phyloP scores from a whole-genome alignment of 768 basidiomycete species.

The Xerocomellus dryophilus region DNA sequence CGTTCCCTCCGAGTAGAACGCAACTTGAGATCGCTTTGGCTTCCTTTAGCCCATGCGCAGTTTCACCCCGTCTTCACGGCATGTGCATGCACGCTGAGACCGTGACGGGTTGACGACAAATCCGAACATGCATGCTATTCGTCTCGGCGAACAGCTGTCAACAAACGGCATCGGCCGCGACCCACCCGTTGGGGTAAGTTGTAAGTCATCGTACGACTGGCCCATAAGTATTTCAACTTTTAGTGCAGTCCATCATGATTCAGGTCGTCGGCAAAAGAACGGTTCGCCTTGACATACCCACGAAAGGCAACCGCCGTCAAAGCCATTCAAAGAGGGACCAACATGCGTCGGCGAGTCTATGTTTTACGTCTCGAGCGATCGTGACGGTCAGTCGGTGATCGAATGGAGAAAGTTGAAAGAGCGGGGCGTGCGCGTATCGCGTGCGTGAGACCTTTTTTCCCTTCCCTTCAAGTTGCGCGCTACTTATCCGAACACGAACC shows the following conservation, averaged over 20 bases:
- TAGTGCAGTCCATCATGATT: too few relatives aligned
- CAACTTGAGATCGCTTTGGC: neutral
- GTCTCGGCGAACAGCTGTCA: slow-evolving; percentile 2
- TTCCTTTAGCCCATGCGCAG: neutral
- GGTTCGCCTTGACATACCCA: neutral
- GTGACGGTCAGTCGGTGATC: slow-evolving; percentile 6
- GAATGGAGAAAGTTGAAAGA: slow-evolving; percentile 22
- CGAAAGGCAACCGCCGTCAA: neutral
- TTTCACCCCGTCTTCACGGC: slow-evolving; percentile 7
- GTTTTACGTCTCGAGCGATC: slow-evolving; percentile 21
- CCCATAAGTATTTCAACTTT: neutral
- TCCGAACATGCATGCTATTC: neutral
- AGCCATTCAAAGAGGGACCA: neutral
- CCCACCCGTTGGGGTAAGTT: neutral
- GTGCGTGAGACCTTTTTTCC: neutral
- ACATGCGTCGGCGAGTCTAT: slow-evolving; percentile 24
- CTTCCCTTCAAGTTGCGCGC: neutral
- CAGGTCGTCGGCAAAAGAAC: neutral
- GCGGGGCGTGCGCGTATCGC: neutral
- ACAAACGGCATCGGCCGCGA: neutral
- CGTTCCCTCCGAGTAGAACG: slow-evolving; percentile 4
- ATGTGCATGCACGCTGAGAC: neutral
- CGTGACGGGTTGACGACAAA: neutral
- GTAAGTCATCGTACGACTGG: neutral
- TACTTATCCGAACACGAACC: slow-evolving; percentile 16